Evolutionary conservation across 2,329 filamentous ascomycete genomes (phyloP).

Genomic region (Pestalotiopsis fici): DNA sequence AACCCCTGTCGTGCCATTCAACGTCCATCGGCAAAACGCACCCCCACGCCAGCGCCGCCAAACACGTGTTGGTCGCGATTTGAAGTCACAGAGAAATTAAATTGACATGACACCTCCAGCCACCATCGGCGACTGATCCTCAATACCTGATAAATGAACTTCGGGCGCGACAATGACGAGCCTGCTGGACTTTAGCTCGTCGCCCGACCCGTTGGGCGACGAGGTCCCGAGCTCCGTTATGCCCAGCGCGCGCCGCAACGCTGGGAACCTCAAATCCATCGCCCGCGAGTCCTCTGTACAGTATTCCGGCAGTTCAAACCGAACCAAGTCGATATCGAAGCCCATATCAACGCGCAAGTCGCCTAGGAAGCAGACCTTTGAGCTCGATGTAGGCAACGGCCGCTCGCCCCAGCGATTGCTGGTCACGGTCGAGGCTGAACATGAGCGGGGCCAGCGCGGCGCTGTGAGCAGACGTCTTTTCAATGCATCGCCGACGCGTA

Average conservation of each 20-base stretch:
- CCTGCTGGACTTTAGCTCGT: constrained; percentile 31
- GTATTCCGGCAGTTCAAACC: constrained; percentile 40
- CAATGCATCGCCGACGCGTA: constrained; percentile 40
- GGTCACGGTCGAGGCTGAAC: constrained; percentile 57
- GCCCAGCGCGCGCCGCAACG: constrained; percentile 23
- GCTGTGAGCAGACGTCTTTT: constrained; percentile 35
- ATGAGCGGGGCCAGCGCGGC: constrained; percentile 19
- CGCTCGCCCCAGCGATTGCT: constrained; percentile 51
- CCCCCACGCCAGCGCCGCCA: neutral
- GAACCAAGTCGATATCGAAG: constrained; percentile 13
- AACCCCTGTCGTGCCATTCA: constrained; percentile 11
- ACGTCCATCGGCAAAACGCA: neutral
- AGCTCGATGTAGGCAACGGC: constrained; percentile 55
- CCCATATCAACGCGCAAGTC: constrained; percentile 38
- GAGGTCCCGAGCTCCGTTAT: constrained; percentile 24
- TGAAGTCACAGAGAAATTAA: neutral
- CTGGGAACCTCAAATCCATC: constrained; percentile 16
- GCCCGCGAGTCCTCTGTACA: constrained; percentile 37
- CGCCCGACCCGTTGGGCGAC: constrained; percentile 34
- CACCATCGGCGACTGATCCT: neutral
- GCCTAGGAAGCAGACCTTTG: constrained; percentile 58
- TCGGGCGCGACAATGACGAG: constrained; percentile 18
- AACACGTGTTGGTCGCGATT: constrained; percentile 6
- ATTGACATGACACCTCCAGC: neutral
- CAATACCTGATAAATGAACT: neutral